These are phyloP conservation scores for Ceratobasidium sp. DNA, from an alignment of 1,284 basidiomycete genomes.

Conservation along the genomic window DNA sequence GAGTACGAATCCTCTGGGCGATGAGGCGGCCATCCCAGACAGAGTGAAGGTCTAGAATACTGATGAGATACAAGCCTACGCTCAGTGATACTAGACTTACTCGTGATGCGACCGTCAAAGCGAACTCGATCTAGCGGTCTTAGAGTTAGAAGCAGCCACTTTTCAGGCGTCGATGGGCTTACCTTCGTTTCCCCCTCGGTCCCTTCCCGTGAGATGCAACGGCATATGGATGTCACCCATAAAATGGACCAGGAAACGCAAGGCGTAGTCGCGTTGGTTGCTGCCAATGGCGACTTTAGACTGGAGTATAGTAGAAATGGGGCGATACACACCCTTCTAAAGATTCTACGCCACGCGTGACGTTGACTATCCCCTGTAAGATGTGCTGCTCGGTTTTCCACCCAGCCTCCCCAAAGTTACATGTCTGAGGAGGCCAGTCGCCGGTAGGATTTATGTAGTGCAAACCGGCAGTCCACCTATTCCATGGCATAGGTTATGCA, in stretches of 20 bases:
- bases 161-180: constrained; percentile 44
- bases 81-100: constrained; percentile 43
- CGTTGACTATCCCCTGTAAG: constrained; percentile 80
- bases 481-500: constrained; percentile 47
- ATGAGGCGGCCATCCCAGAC: constrained; percentile 89
- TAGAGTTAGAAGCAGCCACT: not conserved
- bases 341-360: constrained; percentile 69
- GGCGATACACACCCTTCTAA: constrained; percentile 50
- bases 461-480: constrained; percentile 71
- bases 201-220: constrained; percentile 87
- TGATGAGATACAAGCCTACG: not conserved
- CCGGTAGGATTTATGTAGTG: constrained; percentile 82
- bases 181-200: constrained; percentile 84
- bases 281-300: constrained; percentile 37
- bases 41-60: constrained; percentile 77
- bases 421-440: constrained; percentile 82
- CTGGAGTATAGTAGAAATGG: constrained; percentile 50
- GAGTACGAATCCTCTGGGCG: constrained; percentile 81
- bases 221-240: constrained; percentile 94
- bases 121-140: constrained; percentile 53
- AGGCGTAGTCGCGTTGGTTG: constrained; percentile 65
- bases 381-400: constrained; percentile 83
- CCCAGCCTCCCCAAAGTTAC: constrained; percentile 80
- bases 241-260: constrained; percentile 93
- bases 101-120: constrained; percentile 55